Conservation (phyloP, 106 monocot genomes). For the Platanthera guangdongensis region DNA sequence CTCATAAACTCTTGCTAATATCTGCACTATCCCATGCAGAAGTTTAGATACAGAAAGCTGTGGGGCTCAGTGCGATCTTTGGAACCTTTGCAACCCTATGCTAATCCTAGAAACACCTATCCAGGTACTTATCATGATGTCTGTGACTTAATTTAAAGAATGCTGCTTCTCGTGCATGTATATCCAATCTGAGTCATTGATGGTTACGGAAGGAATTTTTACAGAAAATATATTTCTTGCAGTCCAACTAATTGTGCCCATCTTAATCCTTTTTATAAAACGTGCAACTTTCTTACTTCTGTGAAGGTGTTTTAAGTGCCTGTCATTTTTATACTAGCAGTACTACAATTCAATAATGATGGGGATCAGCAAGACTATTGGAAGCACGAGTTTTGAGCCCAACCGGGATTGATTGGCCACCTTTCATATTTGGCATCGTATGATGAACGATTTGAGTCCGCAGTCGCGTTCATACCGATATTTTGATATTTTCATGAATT, state of each 20-base stretch:
- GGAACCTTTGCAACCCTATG: conserved; percentile 64
- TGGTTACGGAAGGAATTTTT: background rate
- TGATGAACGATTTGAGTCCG: too few species aligned
- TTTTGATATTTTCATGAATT: too few species aligned
- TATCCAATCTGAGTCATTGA: background rate
- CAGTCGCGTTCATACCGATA: too few species aligned
- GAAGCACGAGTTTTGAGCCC: too few species aligned
- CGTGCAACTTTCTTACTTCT: background rate
- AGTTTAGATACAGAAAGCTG: conserved; percentile 30
- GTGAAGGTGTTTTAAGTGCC: too few species aligned
- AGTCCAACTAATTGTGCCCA: background rate
- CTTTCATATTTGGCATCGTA: too few species aligned
- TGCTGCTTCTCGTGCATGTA: background rate
- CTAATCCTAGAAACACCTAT: conserved; percentile 47
- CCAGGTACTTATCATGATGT: conserved; percentile 32
- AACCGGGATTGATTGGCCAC: too few species aligned
- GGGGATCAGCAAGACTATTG: too few species aligned
- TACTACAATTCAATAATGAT: too few species aligned
- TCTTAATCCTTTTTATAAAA: background rate
- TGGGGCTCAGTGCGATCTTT: conserved; percentile 68
- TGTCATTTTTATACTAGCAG: too few species aligned
- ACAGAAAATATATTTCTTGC: background rate
- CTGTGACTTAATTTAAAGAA: background rate
- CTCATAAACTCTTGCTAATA: background rate
- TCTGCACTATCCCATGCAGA: conserved; percentile 28